A percentile compares a stretch with the other conserved stretches of the same genome.
Evolutionary conservation across 1,284 basidiomycete genomes (phyloP).

Genomic region (Sphaerobolus stellatus): DNA sequence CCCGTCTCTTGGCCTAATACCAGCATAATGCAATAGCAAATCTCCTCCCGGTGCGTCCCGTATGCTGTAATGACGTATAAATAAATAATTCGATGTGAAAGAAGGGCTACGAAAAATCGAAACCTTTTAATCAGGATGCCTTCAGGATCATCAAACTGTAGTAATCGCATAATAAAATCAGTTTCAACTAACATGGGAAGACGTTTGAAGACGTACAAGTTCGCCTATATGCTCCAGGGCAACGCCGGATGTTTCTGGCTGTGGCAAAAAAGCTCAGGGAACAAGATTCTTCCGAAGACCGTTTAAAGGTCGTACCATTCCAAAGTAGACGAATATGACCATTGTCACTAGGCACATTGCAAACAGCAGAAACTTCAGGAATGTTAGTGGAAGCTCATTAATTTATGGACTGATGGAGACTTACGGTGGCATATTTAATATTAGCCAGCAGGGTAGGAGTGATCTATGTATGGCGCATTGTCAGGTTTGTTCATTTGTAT

Average conservation of each 20-base stretch:
- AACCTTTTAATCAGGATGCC: slow-evolving; percentile 5
- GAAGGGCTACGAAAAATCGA: not conserved
- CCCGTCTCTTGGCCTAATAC: no score
- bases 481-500: not conserved
- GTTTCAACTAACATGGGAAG: not conserved
- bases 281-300: not conserved
- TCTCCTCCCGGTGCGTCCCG: not conserved
- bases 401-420: not conserved
- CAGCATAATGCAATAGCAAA: not conserved
- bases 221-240: slow-evolving; percentile 9
- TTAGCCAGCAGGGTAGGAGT: slow-evolving; percentile 4
- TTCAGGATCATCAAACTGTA: slow-evolving; percentile 7
- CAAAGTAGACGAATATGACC: slow-evolving; percentile 9
- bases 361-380: slow-evolving; percentile 3
- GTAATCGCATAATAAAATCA: not conserved
- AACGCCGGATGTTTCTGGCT: slow-evolving; percentile 10
- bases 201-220: not conserved
- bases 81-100: not conserved
- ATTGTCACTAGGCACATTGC: slow-evolving; percentile 5
- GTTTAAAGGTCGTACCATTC: not conserved
- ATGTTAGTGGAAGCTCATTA: not conserved
- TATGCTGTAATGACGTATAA: not conserved
- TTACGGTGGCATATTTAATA: slow-evolving; percentile 10
- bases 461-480: not conserved
- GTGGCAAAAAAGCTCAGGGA: not conserved